Evolutionary conservation across 129 eudicot genomes (phyloP).

Genomic region (Lactuca sativa): DNA sequence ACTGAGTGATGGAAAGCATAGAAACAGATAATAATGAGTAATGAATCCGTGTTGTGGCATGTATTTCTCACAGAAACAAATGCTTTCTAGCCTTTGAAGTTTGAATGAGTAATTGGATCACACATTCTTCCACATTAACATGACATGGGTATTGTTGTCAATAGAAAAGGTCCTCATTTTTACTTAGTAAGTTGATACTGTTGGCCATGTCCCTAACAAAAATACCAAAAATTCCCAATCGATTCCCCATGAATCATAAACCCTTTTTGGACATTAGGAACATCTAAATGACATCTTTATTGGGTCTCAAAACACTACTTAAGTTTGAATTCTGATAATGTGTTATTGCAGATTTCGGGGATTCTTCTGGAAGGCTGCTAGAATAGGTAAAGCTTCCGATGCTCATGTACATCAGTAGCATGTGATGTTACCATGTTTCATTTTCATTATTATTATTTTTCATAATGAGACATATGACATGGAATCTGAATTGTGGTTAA

Average conservation of each 20-base stretch:
- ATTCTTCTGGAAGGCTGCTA: conserved; percentile 94
- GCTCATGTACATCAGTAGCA: neutral
- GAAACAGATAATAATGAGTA: no score
- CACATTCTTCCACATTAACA: neutral
- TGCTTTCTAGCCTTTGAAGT: neutral
- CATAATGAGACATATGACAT: neutral
- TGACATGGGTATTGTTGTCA: no score
- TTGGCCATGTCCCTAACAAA: neutral
- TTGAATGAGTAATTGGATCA: conserved; percentile 1
- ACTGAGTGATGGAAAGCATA: no score
- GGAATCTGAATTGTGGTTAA: neutral
- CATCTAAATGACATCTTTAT: no score
- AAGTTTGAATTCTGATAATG: neutral
- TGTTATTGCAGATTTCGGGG: conserved; percentile 75
- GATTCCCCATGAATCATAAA: no score
- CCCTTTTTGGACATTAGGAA: no score
- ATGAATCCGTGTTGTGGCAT: neutral
- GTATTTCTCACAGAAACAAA: conserved; percentile 4
- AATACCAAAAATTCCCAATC: no score
- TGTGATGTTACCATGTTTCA: neutral
- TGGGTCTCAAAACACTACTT: no score
- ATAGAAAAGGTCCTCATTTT: neutral
- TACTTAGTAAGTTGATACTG: neutral
- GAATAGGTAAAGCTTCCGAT: conserved; percentile 54
- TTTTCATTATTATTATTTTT: neutral